Conservation (phyloP, 768 basidiomycete genomes). For the Solioccasus polychromus region DNA sequence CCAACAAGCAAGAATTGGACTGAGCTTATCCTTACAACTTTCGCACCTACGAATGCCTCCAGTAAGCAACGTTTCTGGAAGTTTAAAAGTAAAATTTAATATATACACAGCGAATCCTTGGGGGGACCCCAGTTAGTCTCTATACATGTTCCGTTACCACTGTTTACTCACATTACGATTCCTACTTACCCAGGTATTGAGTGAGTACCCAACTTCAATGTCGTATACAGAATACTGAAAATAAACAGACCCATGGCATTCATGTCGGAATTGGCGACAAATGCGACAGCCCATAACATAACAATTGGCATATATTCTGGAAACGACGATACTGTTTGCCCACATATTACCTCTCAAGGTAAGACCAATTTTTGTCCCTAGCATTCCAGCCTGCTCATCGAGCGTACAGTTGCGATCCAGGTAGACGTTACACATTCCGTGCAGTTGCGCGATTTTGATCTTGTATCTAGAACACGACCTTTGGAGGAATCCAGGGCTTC, state of each 20-base stretch:
- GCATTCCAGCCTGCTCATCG: conserved; percentile 3
- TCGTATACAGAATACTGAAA: conserved; percentile 6
- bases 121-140: conserved; percentile 33
- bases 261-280: conserved; percentile 60
- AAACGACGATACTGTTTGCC: conserved; percentile 63
- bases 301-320: conserved; percentile 62
- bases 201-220: conserved; percentile 21
- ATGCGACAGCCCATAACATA: conserved; percentile 51
- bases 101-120: conserved; percentile 15
- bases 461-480: conserved; percentile 62
- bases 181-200: conserved; percentile 27
- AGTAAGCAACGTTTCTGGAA: conserved; percentile 14
- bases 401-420: conserved; percentile 50
- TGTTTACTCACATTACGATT: background rate
- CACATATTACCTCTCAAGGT: conserved; percentile 66
- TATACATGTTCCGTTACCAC: background rate
- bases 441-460: background rate
- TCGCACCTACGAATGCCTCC: conserved; percentile 36
- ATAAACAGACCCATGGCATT: conserved; percentile 56
- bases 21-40: conserved; percentile 21
- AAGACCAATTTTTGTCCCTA: conserved; percentile 9
- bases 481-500: conserved; percentile 75
- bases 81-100: too few species aligned
- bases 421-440: conserved; percentile 20
- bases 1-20: conserved; percentile 55